Evolutionary conservation across 345 rosid species (phyloP), one percentile per base, ranked within the genome.

Genomic region (Salix udensis): DNA sequence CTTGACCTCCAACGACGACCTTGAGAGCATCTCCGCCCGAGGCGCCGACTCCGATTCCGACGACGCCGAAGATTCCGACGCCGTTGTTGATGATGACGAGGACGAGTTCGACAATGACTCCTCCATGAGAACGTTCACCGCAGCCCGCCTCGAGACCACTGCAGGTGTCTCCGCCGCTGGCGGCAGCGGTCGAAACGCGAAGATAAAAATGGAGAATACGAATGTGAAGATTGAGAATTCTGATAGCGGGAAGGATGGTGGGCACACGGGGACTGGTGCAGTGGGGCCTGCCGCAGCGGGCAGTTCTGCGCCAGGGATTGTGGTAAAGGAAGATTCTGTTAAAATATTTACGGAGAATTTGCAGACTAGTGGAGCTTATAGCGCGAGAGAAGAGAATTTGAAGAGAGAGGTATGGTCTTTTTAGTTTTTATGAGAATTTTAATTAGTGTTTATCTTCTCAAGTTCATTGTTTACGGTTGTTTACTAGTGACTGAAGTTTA

Each of bases 321-420:
- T 80, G 67, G 88, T 82, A 2, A 96, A 90, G 84, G 99, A 93
- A 74, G 99, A 91, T 64, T 82, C 90, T 21, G 88, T 84, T 74
- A 92, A 92, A 90, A 87, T 91, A 80, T 85, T 92, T 84, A 89
- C 98, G 0, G 99, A 94, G 82, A 94, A 94, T 85, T 72, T 94
- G 65, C 99, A 96, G 91, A 91, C 97, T 8, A 91, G 96, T 68
- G 99, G 99, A 2, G 99, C 99, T 78, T 96, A 96, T 80, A 90
- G 91, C 78, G 97, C 97, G 2, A 88, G 99, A 85, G 99, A 96
- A 87, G 99, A 94, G 85, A 79, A 79, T 81, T 83, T 96, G 85
- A 96, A 89, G 81, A 85, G 91, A 86, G 99, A 96, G 92, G 99
- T 92, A 58, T 58, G 64, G 64, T 58, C 24, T 58, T n/a, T 58